Evolutionary conservation across 345 rosid genomes (phyloP).

Genomic region (Eucalyptus victrix): DNA sequence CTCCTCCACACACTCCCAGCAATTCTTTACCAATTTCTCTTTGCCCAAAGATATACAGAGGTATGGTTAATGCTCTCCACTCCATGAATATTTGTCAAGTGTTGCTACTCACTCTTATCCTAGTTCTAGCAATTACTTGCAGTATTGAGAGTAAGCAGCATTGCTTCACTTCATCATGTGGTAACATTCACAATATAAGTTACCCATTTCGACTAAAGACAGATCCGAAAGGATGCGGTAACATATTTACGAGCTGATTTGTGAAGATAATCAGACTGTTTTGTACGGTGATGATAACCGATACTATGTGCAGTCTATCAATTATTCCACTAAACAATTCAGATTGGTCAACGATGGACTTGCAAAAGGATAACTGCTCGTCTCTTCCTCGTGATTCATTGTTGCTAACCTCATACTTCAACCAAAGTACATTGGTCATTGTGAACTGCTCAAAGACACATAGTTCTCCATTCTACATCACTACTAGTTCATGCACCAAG

Average conservation of each 20-base stretch:
- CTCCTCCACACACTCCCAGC: neutral
- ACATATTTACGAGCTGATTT: too few relatives aligned
- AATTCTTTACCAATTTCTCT: neutral
- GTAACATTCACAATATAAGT: neutral
- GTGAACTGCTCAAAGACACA: too few relatives aligned
- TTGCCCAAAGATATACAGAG: neutral
- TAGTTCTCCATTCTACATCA: too few relatives aligned
- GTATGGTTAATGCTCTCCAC: neutral
- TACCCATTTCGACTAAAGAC: neutral
- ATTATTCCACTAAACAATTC: too few relatives aligned
- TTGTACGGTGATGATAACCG: fast-evolving
- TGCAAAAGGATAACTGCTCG: too few relatives aligned
- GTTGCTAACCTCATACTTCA: too few relatives aligned
- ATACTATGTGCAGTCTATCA: too few relatives aligned
- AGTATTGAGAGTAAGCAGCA: fast-evolving
- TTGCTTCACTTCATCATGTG: fast-evolving
- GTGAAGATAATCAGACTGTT: too few relatives aligned
- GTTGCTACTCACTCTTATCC: neutral
- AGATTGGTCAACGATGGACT: too few relatives aligned
- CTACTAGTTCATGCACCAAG: too few relatives aligned
- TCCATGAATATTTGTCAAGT: fast-evolving
- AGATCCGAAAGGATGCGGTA: neutral
- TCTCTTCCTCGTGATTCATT: too few relatives aligned
- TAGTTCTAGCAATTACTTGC: neutral
- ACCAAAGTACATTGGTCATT: too few relatives aligned